A percentile compares a stretch with the other conserved stretches of the same genome.
Evolutionary conservation across 306 rosid species (phyloP).

Genomic region (Pachyrhizus erosus): DNA sequence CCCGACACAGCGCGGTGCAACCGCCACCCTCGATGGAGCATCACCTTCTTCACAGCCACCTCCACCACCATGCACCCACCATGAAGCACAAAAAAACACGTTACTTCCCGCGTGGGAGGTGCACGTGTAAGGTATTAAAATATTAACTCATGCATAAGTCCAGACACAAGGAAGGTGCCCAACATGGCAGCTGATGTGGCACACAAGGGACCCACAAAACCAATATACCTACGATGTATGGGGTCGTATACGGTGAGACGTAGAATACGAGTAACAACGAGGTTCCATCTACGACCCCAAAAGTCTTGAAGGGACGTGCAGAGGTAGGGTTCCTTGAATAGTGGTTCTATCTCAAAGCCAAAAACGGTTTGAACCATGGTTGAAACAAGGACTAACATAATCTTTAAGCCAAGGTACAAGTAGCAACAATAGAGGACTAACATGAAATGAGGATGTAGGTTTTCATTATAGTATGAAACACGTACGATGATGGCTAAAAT

Average conservation of each 20-base stretch:
- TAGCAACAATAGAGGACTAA: conserved; percentile 52
- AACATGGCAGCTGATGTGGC: conserved; percentile 34
- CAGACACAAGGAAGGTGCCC: conserved; percentile 58
- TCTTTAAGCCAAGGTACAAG: conserved; percentile 61
- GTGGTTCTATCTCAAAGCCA: conserved; percentile 62
- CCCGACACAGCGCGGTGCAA: conserved; percentile 50
- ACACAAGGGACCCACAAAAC: conserved; percentile 28
- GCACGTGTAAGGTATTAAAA: conserved; percentile 63
- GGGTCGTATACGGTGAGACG: conserved; percentile 62
- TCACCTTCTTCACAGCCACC: conserved; percentile 57
- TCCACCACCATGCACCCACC: conserved; percentile 60
- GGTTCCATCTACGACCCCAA: conserved; percentile 90
- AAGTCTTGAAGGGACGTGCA: conserved; percentile 78
- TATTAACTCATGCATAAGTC: conserved; percentile 68
- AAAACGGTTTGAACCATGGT: conserved; percentile 49
- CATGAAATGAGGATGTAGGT: conserved; percentile 40
- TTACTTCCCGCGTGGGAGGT: conserved; percentile 83
- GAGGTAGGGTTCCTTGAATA: conserved; percentile 67
- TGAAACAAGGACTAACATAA: conserved; percentile 42
- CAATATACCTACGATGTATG: neutral
- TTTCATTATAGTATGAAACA: conserved; percentile 41
- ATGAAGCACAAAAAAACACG: conserved; percentile 64
- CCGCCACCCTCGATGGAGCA: conserved; percentile 43
- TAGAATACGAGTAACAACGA: conserved; percentile 62
- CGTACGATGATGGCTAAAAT: conserved; percentile 41